Evolutionary conservation across 108 stramenopile species (phyloP).

Genomic region (Mediolabrus comicus): DNA sequence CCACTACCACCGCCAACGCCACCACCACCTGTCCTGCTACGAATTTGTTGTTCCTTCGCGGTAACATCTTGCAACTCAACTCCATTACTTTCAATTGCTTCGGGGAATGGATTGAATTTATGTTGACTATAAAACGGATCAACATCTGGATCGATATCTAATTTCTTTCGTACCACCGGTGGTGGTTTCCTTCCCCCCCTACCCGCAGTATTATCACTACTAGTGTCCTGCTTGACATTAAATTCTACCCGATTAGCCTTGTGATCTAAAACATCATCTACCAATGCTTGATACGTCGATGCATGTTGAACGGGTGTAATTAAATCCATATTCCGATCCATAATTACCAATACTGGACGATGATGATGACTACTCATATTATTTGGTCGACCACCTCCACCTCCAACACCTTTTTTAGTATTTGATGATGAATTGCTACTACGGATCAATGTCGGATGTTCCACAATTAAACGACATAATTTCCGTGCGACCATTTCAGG

Average conservation of each 20-base stretch:
- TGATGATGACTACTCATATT: too few relatives aligned
- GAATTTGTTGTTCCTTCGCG: slow-evolving; percentile 71
- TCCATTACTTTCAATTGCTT: slow-evolving; percentile 96
- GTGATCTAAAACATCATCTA: slow-evolving; percentile 93
- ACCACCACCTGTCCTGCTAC: slow-evolving; percentile 64
- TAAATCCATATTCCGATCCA: slow-evolving; percentile 95
- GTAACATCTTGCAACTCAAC: slow-evolving; percentile 92
- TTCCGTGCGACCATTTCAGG: slow-evolving; percentile 97
- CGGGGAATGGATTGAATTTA: slow-evolving; percentile 94
- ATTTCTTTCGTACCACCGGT: slow-evolving; percentile 73
- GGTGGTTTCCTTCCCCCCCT: slow-evolving; percentile 42
- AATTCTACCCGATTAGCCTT: slow-evolving; percentile 91
- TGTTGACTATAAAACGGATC: slow-evolving; percentile 88
- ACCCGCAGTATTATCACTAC: slow-evolving; percentile 26
- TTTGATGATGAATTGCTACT: slow-evolving; percentile 37
- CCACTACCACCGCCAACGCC: slow-evolving; percentile 48
- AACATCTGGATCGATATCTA: slow-evolving; percentile 91
- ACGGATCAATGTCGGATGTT: slow-evolving; percentile 75
- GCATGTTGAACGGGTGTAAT: slow-evolving; percentile 91
- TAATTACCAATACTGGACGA: slow-evolving; percentile 92
- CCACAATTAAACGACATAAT: slow-evolving; percentile 80
- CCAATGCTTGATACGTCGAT: slow-evolving; percentile 94
- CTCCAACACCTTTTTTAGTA: too few relatives aligned
- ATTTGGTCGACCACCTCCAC: too few relatives aligned
- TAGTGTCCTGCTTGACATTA: slow-evolving; percentile 40